Evolutionary conservation across 164 flowering plant species (phyloP), one percentile per base, ranked within the genome.

Genomic region (Piper longum): DNA sequence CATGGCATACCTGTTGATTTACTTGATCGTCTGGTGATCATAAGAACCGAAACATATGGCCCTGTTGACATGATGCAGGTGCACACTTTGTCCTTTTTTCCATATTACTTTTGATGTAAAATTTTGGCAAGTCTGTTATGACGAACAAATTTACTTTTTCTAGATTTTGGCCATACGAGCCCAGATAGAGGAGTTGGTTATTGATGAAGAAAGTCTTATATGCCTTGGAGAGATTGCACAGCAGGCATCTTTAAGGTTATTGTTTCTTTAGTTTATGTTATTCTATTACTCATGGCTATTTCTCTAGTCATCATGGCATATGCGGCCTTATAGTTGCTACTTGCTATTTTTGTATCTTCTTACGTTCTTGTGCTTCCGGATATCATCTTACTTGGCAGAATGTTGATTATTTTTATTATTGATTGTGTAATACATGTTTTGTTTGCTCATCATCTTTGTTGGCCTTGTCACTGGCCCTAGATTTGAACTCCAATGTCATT

Each of bases 1-100:
- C 99, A 95, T 73, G 97, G 99, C 70, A 79, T 91, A 77, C 99
- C 99, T 59, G 88, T 95, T 70, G 99, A 95, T 75, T 79, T 95
- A 67, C 75, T 91, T 69, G 99, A 95, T 64, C 83, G 97, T 2
- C 66, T 95, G 72, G 88, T 85, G 69, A 95, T 95, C 48, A 77
- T 91, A 61, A 75, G 91, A 60, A 87, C 96, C 3, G 93, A 88
- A 62, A 82, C 81, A 16, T 92, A 89, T 71, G 93, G 86, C 45
- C 97, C 91, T 69, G 89, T 85, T 41, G 97, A 89, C 48, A 44
- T 44, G 52, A 48, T 48, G 52, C 52, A 48, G 52, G 52, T 48
- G 3, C 2, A 3, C 14, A 9, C 14, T 9, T 9, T 3, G 14
- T 4, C 14, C 9, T 48, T 48, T 14, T 8, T 48, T 48, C 14